phyloP scores from a whole-genome alignment of 768 basidiomycete species.

The Pholiota conissans region DNA sequence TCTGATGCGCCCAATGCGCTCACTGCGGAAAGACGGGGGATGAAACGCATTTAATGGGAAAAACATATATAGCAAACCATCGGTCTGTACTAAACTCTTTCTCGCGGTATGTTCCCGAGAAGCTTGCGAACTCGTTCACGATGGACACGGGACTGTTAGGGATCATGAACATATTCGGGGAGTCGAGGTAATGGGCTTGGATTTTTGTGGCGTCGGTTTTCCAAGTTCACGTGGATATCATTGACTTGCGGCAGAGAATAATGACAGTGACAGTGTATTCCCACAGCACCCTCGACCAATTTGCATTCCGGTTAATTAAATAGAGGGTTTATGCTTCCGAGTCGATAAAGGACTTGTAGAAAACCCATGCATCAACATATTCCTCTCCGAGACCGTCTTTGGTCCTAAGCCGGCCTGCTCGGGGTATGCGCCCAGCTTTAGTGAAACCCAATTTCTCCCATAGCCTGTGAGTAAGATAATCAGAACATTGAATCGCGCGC shows the following conservation, averaged over 20 bases:
- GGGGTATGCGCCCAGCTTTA: slow-evolving; percentile 75
- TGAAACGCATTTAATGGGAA: not conserved
- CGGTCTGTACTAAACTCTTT: not conserved
- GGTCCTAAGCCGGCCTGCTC: slow-evolving; percentile 69
- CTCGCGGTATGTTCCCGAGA: not conserved
- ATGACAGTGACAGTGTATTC: not conserved
- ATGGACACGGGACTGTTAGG: not conserved
- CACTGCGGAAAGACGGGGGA: not conserved
- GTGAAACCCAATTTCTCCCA: slow-evolving; percentile 86
- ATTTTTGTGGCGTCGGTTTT: not conserved
- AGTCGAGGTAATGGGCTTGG: not conserved
- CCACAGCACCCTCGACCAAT: not conserved
- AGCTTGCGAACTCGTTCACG: not conserved
- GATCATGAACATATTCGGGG: not conserved
- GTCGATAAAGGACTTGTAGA: slow-evolving; percentile 75
- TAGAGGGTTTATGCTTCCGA: slow-evolving; percentile 4
- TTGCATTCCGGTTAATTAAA: not conserved
- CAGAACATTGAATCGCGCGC: not conserved
- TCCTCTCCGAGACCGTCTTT: slow-evolving; percentile 77
- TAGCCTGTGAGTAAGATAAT: slow-evolving; percentile 39
- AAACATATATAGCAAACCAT: not conserved
- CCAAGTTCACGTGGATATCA: not conserved
- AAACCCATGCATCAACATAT: slow-evolving; percentile 84
- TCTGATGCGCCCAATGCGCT: not conserved
- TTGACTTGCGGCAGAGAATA: not conserved